Evolutionary conservation across 2,329 filamentous ascomycete genomes (phyloP).

Genomic region (Blumeriella jaapii): DNA sequence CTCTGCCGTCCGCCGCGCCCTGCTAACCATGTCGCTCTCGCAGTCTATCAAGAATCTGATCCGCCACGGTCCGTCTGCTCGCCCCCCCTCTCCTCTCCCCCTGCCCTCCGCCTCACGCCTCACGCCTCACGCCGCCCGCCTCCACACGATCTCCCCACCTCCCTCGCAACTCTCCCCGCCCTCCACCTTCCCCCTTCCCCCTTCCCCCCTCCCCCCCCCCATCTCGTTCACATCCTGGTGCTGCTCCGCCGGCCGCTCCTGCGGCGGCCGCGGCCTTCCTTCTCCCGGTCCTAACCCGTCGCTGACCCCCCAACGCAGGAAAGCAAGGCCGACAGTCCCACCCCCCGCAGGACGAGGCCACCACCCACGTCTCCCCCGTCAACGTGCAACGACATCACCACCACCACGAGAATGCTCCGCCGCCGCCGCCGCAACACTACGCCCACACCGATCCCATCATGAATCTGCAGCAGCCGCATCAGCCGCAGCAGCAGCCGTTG

Average conservation of each 20-base stretch:
- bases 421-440: conserved; percentile 36
- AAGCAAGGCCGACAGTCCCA: conserved; percentile 75
- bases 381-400: conserved; percentile 54
- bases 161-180: conserved; percentile 9
- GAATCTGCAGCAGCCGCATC: conserved; percentile 40
- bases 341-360: conserved; percentile 45
- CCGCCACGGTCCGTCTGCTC: conserved; percentile 56
- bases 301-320: conserved; percentile 38
- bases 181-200: conserved; percentile 55
- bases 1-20: neutral
- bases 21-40: conserved; percentile 53
- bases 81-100: conserved; percentile 5
- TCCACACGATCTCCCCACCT: conserved; percentile 3
- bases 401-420: conserved; percentile 34
- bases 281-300: neutral
- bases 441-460: conserved; percentile 49
- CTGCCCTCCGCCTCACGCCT: neutral
- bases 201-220: conserved; percentile 5
- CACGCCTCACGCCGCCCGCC: conserved; percentile 1
- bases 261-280: conserved; percentile 4
- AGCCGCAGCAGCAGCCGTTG: too few species aligned
- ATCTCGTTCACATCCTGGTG: too few species aligned
- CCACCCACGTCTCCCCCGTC: conserved; percentile 33
- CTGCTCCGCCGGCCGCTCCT: neutral
- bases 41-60: conserved; percentile 98